Evolutionary conservation across 352 stramenopile species (phyloP), one percentile per base, ranked within the genome.

Genomic region (Pythium folliculosum): DNA sequence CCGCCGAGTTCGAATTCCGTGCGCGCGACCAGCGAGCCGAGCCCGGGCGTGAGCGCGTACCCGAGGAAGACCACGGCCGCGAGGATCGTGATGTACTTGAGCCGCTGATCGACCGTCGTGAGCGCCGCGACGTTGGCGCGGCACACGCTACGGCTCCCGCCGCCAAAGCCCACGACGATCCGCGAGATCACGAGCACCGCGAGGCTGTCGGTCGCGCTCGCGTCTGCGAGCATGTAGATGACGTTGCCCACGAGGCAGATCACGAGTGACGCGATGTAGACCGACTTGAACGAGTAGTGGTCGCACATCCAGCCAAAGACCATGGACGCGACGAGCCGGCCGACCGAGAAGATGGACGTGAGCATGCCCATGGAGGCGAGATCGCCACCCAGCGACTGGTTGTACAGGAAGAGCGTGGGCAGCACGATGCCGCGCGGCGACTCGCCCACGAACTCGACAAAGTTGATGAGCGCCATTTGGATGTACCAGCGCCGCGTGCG

Each of bases 271-370:
- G 86, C 75, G 38, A 92, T 60, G 53, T 92, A 92, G 21, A 92
- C 84, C 19, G 70, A 86, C 66, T 80, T 81, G 65, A 91, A 92
- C 53, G 84, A 82, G 70, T 88, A 91, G 54, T 53, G 81, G 51
- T 92, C 84, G 67, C 84, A 90, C 76, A 92, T 89, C 84, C 84
- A 92, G 63, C 84, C 84, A 49, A 92, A 90, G 35, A 91, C 60
- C 4, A 76, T 89, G 47, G 82, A 92, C 56, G 84, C 90, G 60
- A 92, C 85, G 60, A 92, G 77, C n/a, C 84, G 60, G 5, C 84
- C 84, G 19, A 92, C 79, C 12, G 77, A 89, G 69, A 92, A 92
- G 49, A 90, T 76, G 27, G 84, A 92, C 47, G 84, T 92, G 38
- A 92, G 73, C 45, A 92, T 49, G 0, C 82, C 84, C 84, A 92